Evolutionary conservation across 805 yeast species (phyloP).

Genomic region (Spathaspora gorwiae): DNA sequence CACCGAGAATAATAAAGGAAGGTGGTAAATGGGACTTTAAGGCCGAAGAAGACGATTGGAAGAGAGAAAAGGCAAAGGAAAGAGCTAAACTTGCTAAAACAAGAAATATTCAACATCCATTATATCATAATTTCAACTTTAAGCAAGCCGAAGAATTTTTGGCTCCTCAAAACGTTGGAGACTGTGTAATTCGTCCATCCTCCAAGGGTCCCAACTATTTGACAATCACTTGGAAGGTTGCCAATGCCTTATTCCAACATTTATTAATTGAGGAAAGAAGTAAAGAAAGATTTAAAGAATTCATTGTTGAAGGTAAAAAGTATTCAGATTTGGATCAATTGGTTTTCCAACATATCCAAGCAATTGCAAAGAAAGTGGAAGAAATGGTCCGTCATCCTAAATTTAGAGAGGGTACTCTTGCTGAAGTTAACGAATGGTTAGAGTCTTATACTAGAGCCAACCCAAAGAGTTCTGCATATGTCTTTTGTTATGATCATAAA

Average conservation of each 20-base stretch:
- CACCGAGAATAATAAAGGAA: conserved; percentile 46
- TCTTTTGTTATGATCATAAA: conserved; percentile 84
- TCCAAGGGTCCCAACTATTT: conserved; percentile 84
- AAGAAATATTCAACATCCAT: conserved; percentile 86
- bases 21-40: conserved; percentile 75
- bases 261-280: conserved; percentile 76
- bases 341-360: conserved; percentile 80
- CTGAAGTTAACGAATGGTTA: conserved; percentile 82
- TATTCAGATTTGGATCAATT: conserved; percentile 92
- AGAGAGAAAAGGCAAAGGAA: conserved; percentile 54
- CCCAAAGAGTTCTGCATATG: conserved; percentile 84
- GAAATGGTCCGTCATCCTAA: conserved; percentile 85
- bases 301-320: conserved; percentile 61
- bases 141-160: conserved; percentile 89
- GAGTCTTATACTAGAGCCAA: conserved; percentile 87
- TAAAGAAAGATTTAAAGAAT: conserved; percentile 55
- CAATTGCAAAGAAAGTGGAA: conserved; percentile 75
- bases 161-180: conserved; percentile 87
- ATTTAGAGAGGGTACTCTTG: conserved; percentile 73
- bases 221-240: conserved; percentile 95
- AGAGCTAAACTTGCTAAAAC: conserved; percentile 64
- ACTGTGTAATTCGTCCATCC: conserved; percentile 90
- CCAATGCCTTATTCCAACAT: conserved; percentile 86
- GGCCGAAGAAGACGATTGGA: conserved; percentile 65
- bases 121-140: conserved; percentile 76